A percentile compares a stretch with the other conserved stretches of the same genome.
These are phyloP conservation scores for Suhomyces prunicola DNA, from an alignment of 805 yeast genomes.

Conservation along the genomic window DNA sequence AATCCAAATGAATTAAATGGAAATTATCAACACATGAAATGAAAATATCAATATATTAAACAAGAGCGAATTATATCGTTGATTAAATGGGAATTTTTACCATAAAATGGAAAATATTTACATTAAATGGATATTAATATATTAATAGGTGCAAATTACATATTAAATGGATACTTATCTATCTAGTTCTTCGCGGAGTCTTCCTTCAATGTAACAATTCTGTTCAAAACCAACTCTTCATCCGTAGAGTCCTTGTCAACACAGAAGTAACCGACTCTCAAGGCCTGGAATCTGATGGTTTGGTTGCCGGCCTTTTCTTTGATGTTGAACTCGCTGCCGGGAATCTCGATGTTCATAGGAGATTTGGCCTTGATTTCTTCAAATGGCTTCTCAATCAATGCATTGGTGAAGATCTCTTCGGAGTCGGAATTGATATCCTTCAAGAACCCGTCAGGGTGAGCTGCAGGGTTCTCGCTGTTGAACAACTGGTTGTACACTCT, in stretches of 20 bases:
- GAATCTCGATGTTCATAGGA: constrained; percentile 69
- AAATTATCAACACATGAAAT: no score
- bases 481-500: constrained; percentile 86
- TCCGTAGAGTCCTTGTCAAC: constrained; percentile 72
- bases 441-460: constrained; percentile 84
- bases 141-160: neutral
- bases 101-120: no score
- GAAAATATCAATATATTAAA: no score
- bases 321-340: constrained; percentile 64
- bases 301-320: constrained; percentile 65
- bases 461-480: constrained; percentile 85
- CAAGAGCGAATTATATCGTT: no score
- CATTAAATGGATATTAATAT: no score
- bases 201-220: constrained; percentile 91
- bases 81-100: no score
- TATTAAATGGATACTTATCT: neutral
- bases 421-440: constrained; percentile 79
- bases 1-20: no score
- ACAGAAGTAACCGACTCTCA: constrained; percentile 94
- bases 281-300: constrained; percentile 95
- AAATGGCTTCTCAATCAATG: constrained; percentile 77
- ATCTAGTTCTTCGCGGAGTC: constrained; percentile 51
- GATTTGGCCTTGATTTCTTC: constrained; percentile 61
- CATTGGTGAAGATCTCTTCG: constrained; percentile 61
- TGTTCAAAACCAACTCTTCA: constrained; percentile 69